Conservation (phyloP, 352 stramenopile genomes). For the Phytophthora crassamura region DNA sequence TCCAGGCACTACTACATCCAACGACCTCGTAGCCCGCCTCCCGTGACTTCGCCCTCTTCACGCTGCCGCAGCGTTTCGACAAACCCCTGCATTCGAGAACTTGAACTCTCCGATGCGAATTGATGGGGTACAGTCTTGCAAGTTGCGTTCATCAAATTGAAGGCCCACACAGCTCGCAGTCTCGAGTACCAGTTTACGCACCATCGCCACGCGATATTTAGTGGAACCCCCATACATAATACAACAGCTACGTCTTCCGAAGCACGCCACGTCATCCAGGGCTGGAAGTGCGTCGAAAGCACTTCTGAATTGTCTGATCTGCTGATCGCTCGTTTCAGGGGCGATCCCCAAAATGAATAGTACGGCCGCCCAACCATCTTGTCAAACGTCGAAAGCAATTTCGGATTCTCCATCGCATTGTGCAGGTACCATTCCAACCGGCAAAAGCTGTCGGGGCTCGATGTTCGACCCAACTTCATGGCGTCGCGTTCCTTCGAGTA, state of each 20-base stretch:
- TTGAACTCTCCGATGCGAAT: slow-evolving; percentile 3
- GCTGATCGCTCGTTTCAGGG: background rate
- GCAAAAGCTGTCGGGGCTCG: background rate
- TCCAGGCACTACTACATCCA: too few relatives aligned
- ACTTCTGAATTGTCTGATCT: slow-evolving; percentile 8
- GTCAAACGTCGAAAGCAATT: slow-evolving; percentile 7
- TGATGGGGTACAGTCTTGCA: slow-evolving; percentile 1
- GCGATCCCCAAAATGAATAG: background rate
- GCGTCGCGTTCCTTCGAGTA: slow-evolving; percentile 12
- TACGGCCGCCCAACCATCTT: slow-evolving; percentile 7
- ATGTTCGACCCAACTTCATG: slow-evolving; percentile 10
- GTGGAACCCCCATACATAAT: slow-evolving; percentile 14
- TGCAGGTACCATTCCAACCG: slow-evolving; percentile 26
- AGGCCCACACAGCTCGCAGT: background rate
- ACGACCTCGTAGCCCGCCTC: too few relatives aligned
- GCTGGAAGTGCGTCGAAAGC: background rate
- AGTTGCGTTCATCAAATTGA: slow-evolving; percentile 6
- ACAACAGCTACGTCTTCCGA: background rate
- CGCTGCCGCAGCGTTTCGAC: slow-evolving; percentile 4
- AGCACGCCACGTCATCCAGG: slow-evolving; percentile 16
- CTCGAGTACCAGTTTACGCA: background rate
- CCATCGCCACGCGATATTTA: slow-evolving; percentile 10
- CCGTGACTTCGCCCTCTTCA: background rate
- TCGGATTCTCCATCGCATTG: slow-evolving; percentile 5
- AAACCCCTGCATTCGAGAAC: slow-evolving; percentile 16